Percentiles rank a stretch among this genome's conserved stretches.
Conservation (phyloP, 345 rosid genomes). For the Diplotaxis tenuifolia region DNA sequence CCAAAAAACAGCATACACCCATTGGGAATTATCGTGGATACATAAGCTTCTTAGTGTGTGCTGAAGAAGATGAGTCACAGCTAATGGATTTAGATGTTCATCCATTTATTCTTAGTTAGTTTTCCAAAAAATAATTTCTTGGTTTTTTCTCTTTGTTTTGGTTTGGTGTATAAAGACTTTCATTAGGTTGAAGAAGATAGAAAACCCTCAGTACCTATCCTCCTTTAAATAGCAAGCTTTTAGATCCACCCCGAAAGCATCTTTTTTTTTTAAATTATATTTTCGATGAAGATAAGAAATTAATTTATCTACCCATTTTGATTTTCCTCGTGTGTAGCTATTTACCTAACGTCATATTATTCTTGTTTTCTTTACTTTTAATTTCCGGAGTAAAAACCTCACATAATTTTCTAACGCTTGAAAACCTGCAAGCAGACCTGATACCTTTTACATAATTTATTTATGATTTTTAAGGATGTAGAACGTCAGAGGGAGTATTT, state of each 20-base stretch:
- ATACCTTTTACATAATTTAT: background rate
- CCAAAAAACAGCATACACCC: constrained; percentile 99
- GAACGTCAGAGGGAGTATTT: background rate
- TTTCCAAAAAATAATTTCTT: background rate
- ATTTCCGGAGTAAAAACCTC: background rate
- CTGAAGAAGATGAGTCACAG: constrained; percentile 95
- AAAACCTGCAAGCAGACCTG: constrained; percentile 12
- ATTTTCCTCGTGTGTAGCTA: constrained; percentile 17
- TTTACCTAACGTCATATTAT: constrained; percentile 11
- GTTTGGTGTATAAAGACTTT: constrained; percentile 25
- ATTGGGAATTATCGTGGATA: constrained; percentile 77
- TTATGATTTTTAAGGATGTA: background rate
- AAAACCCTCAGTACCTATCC: constrained; percentile 46
- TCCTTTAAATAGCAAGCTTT: constrained; percentile 57
- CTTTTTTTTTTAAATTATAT: background rate
- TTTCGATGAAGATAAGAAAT: constrained; percentile 8
- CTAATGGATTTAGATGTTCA: constrained; percentile 79
- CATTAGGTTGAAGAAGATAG: constrained; percentile 46
- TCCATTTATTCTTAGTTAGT: constrained; percentile 53
- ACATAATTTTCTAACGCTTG: background rate
- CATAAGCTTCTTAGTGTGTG: constrained; percentile 93
- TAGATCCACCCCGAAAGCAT: constrained; percentile 40
- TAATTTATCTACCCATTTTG: constrained; percentile 12
- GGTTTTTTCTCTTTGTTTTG: constrained; percentile 17
- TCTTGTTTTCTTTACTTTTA: background rate